Evolutionary conservation across 306 rosid species (phyloP).

Genomic region (Citrullus colocynthis): DNA sequence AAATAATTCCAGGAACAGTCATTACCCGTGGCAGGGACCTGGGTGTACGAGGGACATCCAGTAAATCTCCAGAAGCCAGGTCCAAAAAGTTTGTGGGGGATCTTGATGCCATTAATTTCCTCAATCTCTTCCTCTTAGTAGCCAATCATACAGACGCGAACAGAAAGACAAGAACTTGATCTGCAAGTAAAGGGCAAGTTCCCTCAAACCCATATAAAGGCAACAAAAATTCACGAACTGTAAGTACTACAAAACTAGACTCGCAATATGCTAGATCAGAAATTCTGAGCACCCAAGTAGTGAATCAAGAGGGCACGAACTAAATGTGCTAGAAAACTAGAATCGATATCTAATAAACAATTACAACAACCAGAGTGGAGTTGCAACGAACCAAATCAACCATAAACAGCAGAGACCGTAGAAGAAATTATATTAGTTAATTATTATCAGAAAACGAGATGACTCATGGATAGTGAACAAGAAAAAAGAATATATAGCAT

Average conservation of each 20-base stretch:
- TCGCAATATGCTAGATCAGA: background rate
- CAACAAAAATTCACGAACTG: background rate
- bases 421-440: background rate
- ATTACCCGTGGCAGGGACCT: conserved; percentile 11
- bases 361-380: background rate
- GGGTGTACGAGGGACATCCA: conserved; percentile 16
- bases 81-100: conserved; percentile 9
- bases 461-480: background rate
- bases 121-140: background rate
- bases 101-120: conserved; percentile 12
- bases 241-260: no score
- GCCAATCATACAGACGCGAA: background rate
- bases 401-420: background rate
- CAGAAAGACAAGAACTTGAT: conserved; percentile 2
- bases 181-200: background rate
- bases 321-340: background rate
- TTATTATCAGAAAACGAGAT: background rate
- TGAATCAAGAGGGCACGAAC: background rate
- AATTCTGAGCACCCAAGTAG: background rate
- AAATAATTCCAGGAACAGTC: conserved; percentile 18
- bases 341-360: background rate
- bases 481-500: background rate
- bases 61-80: conserved; percentile 12
- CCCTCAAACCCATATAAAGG: background rate
- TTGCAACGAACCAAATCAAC: background rate